Evolutionary conservation across 306 rosid species (phyloP).

Genomic region (Cicer arietinum): DNA sequence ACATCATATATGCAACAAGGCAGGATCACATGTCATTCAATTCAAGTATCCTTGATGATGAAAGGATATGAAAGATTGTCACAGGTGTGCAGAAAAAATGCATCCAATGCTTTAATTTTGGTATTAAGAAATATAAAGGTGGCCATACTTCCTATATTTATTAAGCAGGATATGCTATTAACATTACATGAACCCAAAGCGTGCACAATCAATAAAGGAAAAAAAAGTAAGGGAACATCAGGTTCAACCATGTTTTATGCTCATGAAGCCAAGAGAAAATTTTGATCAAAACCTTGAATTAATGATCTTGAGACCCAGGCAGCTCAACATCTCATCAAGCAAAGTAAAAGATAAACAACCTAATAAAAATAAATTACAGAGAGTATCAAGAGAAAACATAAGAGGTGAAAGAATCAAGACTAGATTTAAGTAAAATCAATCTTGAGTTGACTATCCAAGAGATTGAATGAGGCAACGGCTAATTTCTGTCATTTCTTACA

Average conservation of each 20-base stretch:
- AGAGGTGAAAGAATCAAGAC: neutral
- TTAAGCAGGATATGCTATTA: neutral
- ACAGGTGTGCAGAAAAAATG: neutral
- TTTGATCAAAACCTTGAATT: conserved; percentile 13
- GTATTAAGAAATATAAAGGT: conserved; percentile 9
- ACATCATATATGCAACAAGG: neutral
- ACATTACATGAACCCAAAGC: conserved; percentile 1
- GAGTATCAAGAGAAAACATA: neutral
- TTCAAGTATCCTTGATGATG: neutral
- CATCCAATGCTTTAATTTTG: neutral
- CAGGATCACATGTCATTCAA: neutral
- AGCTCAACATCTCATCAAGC: conserved; percentile 1
- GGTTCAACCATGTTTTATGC: conserved; percentile 18
- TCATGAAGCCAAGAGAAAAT: conserved; percentile 1
- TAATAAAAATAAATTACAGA: neutral
- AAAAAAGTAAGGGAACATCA: neutral
- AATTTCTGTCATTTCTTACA: neutral
- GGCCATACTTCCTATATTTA: neutral
- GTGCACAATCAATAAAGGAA: neutral
- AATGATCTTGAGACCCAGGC: neutral
- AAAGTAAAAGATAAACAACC: neutral
- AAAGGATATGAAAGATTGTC: conserved; percentile 8
- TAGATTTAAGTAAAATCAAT: neutral
- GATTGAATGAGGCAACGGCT: neutral
- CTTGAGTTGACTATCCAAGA: neutral